Percentiles rank a stretch among this genome's conserved stretches.
Conservation (phyloP, 148 eudicot species). For the Spergularia marina region DNA sequence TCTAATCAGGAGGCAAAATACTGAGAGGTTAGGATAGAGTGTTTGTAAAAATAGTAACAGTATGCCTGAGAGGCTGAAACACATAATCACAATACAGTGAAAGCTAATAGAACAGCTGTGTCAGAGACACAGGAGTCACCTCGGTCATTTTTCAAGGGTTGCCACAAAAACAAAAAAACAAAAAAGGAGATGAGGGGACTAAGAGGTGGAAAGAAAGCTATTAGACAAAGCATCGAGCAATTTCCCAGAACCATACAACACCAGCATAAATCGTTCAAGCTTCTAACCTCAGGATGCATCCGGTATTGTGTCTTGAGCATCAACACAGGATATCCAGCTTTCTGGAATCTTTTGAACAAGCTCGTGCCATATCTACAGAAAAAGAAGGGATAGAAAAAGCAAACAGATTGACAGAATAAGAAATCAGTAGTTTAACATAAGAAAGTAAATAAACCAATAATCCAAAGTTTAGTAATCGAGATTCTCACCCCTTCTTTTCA, state of each 20-base stretch:
- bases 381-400: constrained; percentile 8
- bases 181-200: no score
- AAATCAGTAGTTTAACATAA: not conserved
- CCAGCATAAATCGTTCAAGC: not conserved
- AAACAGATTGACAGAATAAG: not conserved
- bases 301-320: constrained; percentile 98
- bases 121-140: no score
- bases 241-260: not conserved
- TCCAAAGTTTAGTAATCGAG: constrained; percentile 9
- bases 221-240: no score
- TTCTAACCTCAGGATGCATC: constrained; percentile 90
- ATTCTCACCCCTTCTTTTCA: constrained; percentile 59
- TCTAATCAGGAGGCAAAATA: constrained; percentile 35
- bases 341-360: constrained; percentile 92
- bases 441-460: not conserved
- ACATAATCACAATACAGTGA: no score
- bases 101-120: no score
- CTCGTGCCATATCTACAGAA: constrained; percentile 75
- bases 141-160: no score
- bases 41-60: not conserved
- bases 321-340: constrained; percentile 81
- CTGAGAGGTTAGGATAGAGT: not conserved
- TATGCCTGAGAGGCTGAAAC: not conserved
- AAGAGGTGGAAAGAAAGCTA: no score
- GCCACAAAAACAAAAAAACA: no score